Conservation (phyloP, 2,329 filamentous ascomycete species). For the Trichoderma sp. region DNA sequence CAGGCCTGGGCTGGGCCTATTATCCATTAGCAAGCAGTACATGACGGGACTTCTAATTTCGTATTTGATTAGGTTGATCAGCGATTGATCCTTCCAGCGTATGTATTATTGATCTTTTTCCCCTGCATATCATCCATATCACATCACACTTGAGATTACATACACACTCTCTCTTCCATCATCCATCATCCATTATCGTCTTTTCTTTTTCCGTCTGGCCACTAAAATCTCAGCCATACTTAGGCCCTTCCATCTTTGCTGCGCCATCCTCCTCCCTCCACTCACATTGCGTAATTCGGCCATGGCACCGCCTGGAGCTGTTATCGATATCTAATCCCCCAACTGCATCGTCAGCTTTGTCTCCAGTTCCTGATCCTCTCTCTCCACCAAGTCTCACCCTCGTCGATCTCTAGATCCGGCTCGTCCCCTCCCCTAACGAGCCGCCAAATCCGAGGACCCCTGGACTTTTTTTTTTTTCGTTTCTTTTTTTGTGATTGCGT, state of each 20-base stretch:
- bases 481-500: background rate
- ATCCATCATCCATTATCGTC: background rate
- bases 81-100: background rate
- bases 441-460: slow-evolving; percentile 9
- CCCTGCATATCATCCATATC: background rate
- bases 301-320: background rate
- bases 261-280: slow-evolving; percentile 4
- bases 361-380: background rate
- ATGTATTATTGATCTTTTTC: background rate
- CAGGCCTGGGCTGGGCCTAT: background rate
- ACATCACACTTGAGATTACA: background rate
- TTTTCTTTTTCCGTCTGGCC: background rate
- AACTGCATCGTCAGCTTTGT: background rate
- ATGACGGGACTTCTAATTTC: background rate
- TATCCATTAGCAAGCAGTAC: too few species aligned
- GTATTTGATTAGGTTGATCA: background rate
- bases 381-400: slow-evolving; percentile 16
- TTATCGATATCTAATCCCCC: slow-evolving; percentile 12
- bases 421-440: slow-evolving; percentile 10
- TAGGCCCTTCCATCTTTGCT: background rate
- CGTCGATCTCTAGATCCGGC: slow-evolving; percentile 16
- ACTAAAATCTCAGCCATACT: background rate
- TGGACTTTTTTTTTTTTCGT: background rate
- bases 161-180: background rate
- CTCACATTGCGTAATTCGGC: slow-evolving; percentile 8